Evolutionary conservation across 495 filamentous ascomycete genomes (phyloP).

Genomic region (Bacidia rubella): DNA sequence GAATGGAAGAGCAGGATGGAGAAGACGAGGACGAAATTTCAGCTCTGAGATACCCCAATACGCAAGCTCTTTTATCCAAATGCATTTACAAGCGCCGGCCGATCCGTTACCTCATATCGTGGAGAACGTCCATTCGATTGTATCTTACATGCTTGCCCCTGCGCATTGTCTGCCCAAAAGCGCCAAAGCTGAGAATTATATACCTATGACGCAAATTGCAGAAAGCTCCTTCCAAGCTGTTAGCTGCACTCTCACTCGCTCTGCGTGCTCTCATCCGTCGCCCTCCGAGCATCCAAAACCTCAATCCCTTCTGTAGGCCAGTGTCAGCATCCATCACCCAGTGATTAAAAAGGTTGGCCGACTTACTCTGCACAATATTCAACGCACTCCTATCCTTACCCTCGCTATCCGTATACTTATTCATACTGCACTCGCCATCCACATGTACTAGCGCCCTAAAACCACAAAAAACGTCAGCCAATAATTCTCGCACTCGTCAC

Average conservation of each 20-base stretch:
- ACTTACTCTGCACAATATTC: slow-evolving; percentile 63
- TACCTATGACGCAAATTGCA: too few species aligned
- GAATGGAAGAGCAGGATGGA: slow-evolving; percentile 91
- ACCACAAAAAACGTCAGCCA: neutral
- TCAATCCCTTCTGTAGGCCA: slow-evolving; percentile 9
- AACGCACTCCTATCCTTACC: slow-evolving; percentile 43
- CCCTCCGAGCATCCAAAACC: slow-evolving; percentile 11
- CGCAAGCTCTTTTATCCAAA: neutral
- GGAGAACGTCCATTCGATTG: neutral
- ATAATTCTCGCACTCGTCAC: neutral
- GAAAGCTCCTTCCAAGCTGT: too few species aligned
- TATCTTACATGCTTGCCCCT: neutral
- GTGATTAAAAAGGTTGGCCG: neutral
- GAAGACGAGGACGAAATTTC: slow-evolving; percentile 84
- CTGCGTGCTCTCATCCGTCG: neutral
- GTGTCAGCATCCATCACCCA: neutral
- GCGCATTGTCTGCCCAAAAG: neutral
- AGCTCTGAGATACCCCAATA: slow-evolving; percentile 40
- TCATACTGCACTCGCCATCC: slow-evolving; percentile 57
- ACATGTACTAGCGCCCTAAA: slow-evolving; percentile 53
- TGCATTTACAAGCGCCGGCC: neutral
- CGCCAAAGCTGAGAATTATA: neutral
- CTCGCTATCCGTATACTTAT: slow-evolving; percentile 45
- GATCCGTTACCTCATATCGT: neutral
- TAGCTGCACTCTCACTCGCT: neutral